A percentile compares a stretch with the other conserved stretches of the same genome.
phyloP scores from a whole-genome alignment of 164 flowering plant genomes.

The Euptelea pleiosperma region DNA sequence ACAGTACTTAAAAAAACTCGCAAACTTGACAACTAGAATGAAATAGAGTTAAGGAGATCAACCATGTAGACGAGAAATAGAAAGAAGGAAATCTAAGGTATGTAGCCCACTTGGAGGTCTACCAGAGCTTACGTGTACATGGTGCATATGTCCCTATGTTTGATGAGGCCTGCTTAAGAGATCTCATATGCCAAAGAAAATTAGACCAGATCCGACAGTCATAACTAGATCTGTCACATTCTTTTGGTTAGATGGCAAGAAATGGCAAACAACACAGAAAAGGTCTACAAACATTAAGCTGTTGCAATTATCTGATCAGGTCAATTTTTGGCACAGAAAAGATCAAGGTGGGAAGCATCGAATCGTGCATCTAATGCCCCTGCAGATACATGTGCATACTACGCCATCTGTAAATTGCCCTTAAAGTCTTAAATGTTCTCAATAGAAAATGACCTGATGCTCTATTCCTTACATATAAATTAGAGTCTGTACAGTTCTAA shows the following conservation, averaged over 20 bases:
- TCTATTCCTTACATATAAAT: too few species aligned
- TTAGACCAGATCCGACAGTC: background rate
- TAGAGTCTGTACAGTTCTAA: too few species aligned
- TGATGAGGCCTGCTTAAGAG: too few species aligned
- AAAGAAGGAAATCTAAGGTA: background rate
- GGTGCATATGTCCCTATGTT: background rate
- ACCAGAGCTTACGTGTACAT: background rate
- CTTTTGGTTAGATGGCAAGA: background rate
- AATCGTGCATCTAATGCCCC: too few species aligned
- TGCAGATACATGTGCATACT: background rate
- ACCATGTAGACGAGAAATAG: background rate
- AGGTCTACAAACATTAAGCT: background rate
- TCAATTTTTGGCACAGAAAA: background rate
- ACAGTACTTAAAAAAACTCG: background rate
- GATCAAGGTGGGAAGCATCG: background rate
- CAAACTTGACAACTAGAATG: background rate
- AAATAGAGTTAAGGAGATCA: conserved; percentile 7
- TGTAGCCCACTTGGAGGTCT: background rate
- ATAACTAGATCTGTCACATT: background rate
- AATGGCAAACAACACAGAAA: background rate
- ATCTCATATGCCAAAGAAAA: conserved; percentile 1
- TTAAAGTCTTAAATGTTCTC: too few species aligned
- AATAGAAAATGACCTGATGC: too few species aligned
- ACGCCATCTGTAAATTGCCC: background rate
- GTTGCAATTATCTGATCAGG: background rate